Percentiles rank a stretch among this genome's conserved stretches.
These are phyloP conservation scores for Blastomyces silverae DNA, from an alignment of 2,329 filamentous ascomycete genomes.

Conservation along the genomic window DNA sequence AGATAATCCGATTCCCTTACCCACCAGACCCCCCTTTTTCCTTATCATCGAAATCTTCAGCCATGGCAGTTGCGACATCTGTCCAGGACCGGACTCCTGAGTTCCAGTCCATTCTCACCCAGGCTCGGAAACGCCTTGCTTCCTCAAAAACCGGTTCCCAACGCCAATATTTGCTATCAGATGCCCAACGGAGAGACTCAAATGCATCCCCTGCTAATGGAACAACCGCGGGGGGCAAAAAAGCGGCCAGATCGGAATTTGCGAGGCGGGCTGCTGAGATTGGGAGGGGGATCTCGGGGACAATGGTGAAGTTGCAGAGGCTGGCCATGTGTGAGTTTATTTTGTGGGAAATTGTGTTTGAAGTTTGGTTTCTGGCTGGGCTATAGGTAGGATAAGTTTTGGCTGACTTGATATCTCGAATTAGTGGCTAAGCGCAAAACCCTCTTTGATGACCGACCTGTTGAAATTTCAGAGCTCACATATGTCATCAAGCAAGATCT, in stretches of 20 bases:
- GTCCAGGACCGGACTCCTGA: constrained; percentile 96
- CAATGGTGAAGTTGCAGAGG: constrained; percentile 92
- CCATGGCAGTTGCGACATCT: constrained; percentile 45
- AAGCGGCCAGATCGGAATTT: constrained; percentile 71
- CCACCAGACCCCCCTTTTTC: not conserved
- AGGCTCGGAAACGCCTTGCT: constrained; percentile 73
- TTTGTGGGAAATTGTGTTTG: not conserved
- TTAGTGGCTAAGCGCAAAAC: constrained; percentile 90
- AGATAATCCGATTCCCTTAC: not conserved
- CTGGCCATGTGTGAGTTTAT: constrained; percentile 62
- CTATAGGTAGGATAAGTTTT: not conserved
- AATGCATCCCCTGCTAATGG: constrained; percentile 57
- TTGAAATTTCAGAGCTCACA: constrained; percentile 94
- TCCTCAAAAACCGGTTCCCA: constrained; percentile 71
- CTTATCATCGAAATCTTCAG: not conserved
- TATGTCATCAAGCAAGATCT: constrained; percentile 98
- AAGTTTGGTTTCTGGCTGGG: not conserved
- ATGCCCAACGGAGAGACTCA: constrained; percentile 54
- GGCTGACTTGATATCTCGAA: not conserved
- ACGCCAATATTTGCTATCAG: constrained; percentile 69
- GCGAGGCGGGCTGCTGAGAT: constrained; percentile 87
- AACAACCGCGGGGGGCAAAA: constrained; percentile 35
- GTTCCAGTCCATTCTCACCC: constrained; percentile 83
- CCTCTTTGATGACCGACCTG: constrained; percentile 90
- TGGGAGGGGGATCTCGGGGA: constrained; percentile 80